Evolutionary conservation across 176 grass and related monocot species (phyloP), one percentile per base, ranked within the genome.

Genomic region (Bothriochloa decipiens): DNA sequence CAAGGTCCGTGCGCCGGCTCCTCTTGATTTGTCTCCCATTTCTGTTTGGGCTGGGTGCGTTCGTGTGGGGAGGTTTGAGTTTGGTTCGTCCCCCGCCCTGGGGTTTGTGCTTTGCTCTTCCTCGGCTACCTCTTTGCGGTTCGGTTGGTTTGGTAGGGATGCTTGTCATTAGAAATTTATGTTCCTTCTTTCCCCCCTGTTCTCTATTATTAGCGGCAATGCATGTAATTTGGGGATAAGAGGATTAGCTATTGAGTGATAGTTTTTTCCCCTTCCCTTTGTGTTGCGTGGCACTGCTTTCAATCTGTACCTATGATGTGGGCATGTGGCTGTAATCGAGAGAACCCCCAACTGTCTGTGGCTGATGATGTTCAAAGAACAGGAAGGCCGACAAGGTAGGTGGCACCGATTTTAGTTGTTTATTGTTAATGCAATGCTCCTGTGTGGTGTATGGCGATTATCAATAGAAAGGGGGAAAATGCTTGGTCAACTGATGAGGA

Each of bases 1-100:
- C 88, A 88, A 93, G 96, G 96, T 98, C 50, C 62, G 77, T 89
- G 60, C 70, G 80, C 23, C 4, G 25, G 25, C 61, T 52, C 70
- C 65, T 69, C 65, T 75, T 4, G 75, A 47, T 42, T 42, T 10
- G 11, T 28, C 4, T 50, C 47, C 15, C 26, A 15, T 65, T 65
- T 29, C 35, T 46, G 17, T 23, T 55, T 72, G 18, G 71, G 70
- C 11, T 60, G 68, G 79, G 9, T 23, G 73, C 65, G 35, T 85
- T 89, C 77, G 6, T 50, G 55, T 22, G 26, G 57, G 42, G 76
- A 83, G 41, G 73, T 26, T 23, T 60, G 49, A 50, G 50, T 55
- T 55, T 3, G 60, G 3, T 12, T 63, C 23, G n/a, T 78, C 77
- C 40, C 68, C 65, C 55, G 14, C 36, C 80, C 39, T n/a, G 75